These are phyloP conservation scores for Tetrapisispora arboricola DNA, from an alignment of 805 yeast genomes.

Conservation along the genomic window DNA sequence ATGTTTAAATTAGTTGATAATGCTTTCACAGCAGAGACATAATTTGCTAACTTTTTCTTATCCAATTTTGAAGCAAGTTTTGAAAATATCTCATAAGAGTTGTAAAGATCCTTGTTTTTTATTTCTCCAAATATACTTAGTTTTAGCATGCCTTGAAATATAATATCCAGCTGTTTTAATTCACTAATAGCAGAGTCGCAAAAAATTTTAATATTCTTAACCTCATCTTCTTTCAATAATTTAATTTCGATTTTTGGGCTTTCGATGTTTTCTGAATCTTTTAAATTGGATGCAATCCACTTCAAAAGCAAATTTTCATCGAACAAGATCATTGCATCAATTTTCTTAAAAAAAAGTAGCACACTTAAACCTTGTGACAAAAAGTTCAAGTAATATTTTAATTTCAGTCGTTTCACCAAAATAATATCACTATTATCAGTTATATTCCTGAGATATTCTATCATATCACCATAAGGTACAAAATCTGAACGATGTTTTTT, in stretches of 20 bases:
- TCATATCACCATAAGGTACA: constrained; percentile 14
- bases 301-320: constrained; percentile 8
- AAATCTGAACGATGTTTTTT: constrained; percentile 14
- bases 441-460: constrained; percentile 5
- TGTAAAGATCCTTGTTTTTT: constrained; percentile 15
- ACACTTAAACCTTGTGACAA: constrained; percentile 12
- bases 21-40: not conserved
- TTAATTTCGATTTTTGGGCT: constrained; percentile 1
- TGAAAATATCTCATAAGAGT: constrained; percentile 4
- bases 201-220: constrained; percentile 19
- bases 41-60: not conserved
- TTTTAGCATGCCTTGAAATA: constrained; percentile 12
- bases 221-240: constrained; percentile 21
- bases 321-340: constrained; percentile 4
- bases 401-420: constrained; percentile 1
- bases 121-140: constrained; percentile 13
- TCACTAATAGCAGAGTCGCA: constrained; percentile 19
- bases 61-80: not conserved
- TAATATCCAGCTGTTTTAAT: constrained; percentile 7
- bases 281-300: constrained; percentile 10
- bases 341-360: constrained; percentile 5
- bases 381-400: not conserved
- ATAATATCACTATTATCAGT: not conserved
- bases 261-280: not conserved
- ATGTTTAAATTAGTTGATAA: not conserved